Evolutionary conservation across 2,329 filamentous ascomycete genomes (phyloP).

Genomic region (Myriosclerotinia curreyana): DNA sequence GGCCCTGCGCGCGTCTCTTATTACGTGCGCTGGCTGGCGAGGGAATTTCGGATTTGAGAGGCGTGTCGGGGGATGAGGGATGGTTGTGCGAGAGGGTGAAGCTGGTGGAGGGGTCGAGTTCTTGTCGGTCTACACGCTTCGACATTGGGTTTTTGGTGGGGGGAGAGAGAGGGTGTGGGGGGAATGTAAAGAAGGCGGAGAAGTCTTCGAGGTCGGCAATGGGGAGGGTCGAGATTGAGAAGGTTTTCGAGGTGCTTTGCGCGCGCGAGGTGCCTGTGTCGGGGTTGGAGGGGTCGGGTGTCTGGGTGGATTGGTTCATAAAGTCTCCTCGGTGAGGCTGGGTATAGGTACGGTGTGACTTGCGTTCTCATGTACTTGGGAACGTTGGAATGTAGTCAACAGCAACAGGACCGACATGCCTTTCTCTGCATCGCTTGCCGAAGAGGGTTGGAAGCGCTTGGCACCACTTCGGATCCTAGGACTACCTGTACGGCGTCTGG

Average conservation of each 20-base stretch:
- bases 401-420: constrained; percentile 35
- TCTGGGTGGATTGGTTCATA: constrained; percentile 34
- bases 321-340: constrained; percentile 33
- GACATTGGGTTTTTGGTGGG: constrained; percentile 34
- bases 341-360: constrained; percentile 37
- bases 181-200: constrained; percentile 13
- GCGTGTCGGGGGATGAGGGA: constrained; percentile 28
- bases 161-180: constrained; percentile 23
- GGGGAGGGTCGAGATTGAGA: constrained; percentile 17
- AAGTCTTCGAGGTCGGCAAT: constrained; percentile 14
- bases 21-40: constrained; percentile 28
- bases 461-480: constrained; percentile 21
- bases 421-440: constrained; percentile 35
- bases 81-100: constrained; percentile 30
- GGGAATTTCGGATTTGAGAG: constrained; percentile 28
- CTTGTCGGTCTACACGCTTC: constrained; percentile 34
- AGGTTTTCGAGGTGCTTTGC: constrained; percentile 24
- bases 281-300: constrained; percentile 24
- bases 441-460: constrained; percentile 22
- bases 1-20: constrained; percentile 34
- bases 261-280: constrained; percentile 23
- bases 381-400: constrained; percentile 30
- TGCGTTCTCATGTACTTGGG: constrained; percentile 34
- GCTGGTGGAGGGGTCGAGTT: constrained; percentile 30
- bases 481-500: constrained; percentile 19